Conservation (phyloP, 1,284 basidiomycete genomes). For the Golubevia pallescens region DNA sequence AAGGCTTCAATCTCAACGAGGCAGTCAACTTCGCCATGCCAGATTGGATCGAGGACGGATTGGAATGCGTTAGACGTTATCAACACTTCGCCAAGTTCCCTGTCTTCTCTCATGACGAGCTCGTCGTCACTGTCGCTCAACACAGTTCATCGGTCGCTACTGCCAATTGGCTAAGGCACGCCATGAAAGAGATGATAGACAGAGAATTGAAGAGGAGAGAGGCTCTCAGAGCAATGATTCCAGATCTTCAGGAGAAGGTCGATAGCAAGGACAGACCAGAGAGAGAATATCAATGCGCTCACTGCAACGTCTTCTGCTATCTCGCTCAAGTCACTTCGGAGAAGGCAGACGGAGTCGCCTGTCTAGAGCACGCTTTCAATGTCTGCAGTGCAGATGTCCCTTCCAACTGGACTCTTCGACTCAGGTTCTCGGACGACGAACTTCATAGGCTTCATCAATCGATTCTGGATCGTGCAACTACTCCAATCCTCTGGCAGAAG, state of each 20-base stretch:
- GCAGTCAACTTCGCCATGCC: slow-evolving; percentile 98
- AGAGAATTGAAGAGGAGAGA: slow-evolving; percentile 78
- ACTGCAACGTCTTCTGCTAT: slow-evolving; percentile 95
- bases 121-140: slow-evolving; percentile 91
- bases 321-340: slow-evolving; percentile 78
- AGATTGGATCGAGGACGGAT: slow-evolving; percentile 88
- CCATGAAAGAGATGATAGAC: slow-evolving; percentile 84
- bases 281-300: slow-evolving; percentile 90
- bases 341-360: slow-evolving; percentile 75
- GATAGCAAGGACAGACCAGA: slow-evolving; percentile 83
- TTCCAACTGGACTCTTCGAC: slow-evolving; percentile 73
- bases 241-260: slow-evolving; percentile 73
- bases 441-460: slow-evolving; percentile 65
- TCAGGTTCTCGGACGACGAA: slow-evolving; percentile 81
- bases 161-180: slow-evolving; percentile 84
- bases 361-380: slow-evolving; percentile 80
- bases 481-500: slow-evolving; percentile 77
- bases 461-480: slow-evolving; percentile 72
- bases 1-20: slow-evolving; percentile 97
- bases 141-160: slow-evolving; percentile 92
- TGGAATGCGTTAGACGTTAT: slow-evolving; percentile 83
- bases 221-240: slow-evolving; percentile 66
- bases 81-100: slow-evolving; percentile 87
- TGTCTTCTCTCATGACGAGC: slow-evolving; percentile 97
- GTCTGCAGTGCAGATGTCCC: slow-evolving; percentile 75